Percentiles rank a stretch among this genome's conserved stretches.
phyloP scores from a whole-genome alignment of 768 basidiomycete genomes.

The Psilocybe cubensis region DNA sequence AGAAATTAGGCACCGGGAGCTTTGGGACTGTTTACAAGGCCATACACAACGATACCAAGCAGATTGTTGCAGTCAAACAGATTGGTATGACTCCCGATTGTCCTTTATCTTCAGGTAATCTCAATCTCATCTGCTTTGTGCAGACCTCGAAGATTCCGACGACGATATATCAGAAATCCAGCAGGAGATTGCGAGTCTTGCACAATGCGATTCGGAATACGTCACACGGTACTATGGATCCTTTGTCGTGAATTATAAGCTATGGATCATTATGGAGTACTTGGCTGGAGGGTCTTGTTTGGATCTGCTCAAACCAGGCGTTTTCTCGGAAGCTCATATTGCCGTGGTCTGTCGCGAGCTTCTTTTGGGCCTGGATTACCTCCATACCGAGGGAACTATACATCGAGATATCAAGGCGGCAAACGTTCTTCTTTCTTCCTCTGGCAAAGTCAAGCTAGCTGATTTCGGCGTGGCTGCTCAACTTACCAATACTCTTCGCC shows the following conservation, averaged over 20 bases:
- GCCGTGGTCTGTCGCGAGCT: constrained; percentile 95
- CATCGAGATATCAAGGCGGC: constrained; percentile 99
- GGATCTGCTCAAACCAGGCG: constrained; percentile 90
- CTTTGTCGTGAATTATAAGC: constrained; percentile 94
- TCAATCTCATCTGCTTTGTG: constrained; percentile 8
- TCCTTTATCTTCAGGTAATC: constrained; percentile 1
- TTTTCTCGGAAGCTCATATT: constrained; percentile 92
- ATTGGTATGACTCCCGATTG: constrained; percentile 64
- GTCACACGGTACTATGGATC: constrained; percentile 97
- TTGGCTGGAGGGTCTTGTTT: constrained; percentile 98
- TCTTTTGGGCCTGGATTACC: constrained; percentile 90
- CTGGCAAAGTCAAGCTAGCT: constrained; percentile 94
- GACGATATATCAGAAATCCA: constrained; percentile 99
- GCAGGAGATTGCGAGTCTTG: constrained; percentile 95
- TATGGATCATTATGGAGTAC: constrained; percentile 99
- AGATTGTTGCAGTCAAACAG: constrained; percentile 97
- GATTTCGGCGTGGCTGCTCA: constrained; percentile 99
- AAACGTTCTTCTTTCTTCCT: constrained; percentile 88
- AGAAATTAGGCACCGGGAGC: constrained; percentile 96
- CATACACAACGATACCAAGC: constrained; percentile 90
- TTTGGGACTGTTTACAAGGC: constrained; percentile 99
- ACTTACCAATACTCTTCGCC: constrained; percentile 89
- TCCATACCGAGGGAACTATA: constrained; percentile 95
- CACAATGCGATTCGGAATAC: constrained; percentile 95
- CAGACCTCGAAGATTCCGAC: constrained; percentile 97